Evolutionary conservation across 345 rosid species (phyloP).

Genomic region (Carallia brachiata): DNA sequence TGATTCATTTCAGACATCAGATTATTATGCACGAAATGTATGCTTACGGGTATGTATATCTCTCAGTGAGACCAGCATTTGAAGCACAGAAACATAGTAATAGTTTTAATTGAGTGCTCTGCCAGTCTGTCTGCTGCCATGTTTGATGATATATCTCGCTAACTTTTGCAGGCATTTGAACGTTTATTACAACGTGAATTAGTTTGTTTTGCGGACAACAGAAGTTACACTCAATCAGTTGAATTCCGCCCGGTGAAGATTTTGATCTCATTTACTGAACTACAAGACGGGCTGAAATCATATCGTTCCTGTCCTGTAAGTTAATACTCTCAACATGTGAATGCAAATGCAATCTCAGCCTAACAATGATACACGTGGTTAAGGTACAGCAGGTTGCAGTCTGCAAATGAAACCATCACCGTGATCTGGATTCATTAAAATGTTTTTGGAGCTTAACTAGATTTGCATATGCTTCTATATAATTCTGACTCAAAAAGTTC

Average conservation of each 20-base stretch:
- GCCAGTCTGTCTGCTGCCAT: neutral
- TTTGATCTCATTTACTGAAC: conserved; percentile 62
- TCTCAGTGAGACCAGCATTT: neutral
- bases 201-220: conserved; percentile 60
- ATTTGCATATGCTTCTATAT: neutral
- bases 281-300: conserved; percentile 68
- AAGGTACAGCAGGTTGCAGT: neutral
- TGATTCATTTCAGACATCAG: conserved; percentile 75
- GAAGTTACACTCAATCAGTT: conserved; percentile 59
- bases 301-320: conserved; percentile 90
- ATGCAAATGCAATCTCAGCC: neutral
- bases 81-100: neutral
- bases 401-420: neutral
- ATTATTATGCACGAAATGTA: conserved; percentile 58
- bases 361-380: neutral
- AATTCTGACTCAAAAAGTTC: neutral
- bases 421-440: neutral
- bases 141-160: conserved; percentile 10
- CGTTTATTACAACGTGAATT: conserved; percentile 63
- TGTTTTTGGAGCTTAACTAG: neutral
- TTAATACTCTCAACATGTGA: conserved; percentile 7
- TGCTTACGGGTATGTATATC: conserved; percentile 64
- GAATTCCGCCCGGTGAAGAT: conserved; percentile 78
- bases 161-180: conserved; percentile 75
- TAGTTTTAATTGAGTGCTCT: neutral